Evolutionary conservation across 139 green algal genomes (phyloP).

Genomic region (Pycnococcus provasolii): DNA sequence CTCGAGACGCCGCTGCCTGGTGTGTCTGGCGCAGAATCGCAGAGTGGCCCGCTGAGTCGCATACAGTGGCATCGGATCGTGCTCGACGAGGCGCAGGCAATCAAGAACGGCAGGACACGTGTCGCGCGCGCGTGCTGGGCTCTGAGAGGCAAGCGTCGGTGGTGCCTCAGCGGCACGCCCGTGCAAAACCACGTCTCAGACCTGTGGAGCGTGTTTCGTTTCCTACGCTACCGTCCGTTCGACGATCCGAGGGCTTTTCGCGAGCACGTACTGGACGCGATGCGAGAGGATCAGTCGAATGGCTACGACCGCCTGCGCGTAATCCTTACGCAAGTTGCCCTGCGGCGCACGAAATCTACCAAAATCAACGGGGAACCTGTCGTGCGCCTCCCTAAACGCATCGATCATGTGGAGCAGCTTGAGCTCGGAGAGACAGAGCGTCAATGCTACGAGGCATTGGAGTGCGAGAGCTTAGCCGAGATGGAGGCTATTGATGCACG

Average conservation of each 20-base stretch:
- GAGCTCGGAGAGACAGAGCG: conserved; percentile 25
- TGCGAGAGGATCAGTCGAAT: background rate
- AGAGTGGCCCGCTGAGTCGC: conserved; percentile 1
- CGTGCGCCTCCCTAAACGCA: conserved; percentile 21
- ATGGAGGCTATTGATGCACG: conserved; percentile 17
- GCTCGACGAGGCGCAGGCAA: conserved; percentile 85
- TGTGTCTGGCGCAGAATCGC: too few relatives aligned
- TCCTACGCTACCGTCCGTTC: conserved; percentile 40
- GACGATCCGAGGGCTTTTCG: conserved; percentile 8
- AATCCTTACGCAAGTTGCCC: conserved; percentile 23
- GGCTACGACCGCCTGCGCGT: conserved; percentile 2
- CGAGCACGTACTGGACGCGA: background rate
- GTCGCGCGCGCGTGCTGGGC: conserved; percentile 37
- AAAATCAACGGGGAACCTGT: conserved; percentile 30
- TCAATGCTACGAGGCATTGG: conserved; percentile 20
- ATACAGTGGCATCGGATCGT: conserved; percentile 51
- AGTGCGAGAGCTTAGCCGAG: conserved; percentile 16
- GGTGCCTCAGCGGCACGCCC: conserved; percentile 83
- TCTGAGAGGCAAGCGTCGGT: conserved; percentile 36
- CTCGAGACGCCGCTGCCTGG: conserved; percentile 32
- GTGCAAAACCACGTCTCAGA: conserved; percentile 90
- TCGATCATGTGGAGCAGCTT: conserved; percentile 14
- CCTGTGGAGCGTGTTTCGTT: conserved; percentile 77
- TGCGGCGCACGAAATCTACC: conserved; percentile 30
- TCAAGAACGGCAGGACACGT: conserved; percentile 73